Evolutionary conservation across 129 eudicot species (phyloP).

Genomic region (Heracleum sosnowskyi): DNA sequence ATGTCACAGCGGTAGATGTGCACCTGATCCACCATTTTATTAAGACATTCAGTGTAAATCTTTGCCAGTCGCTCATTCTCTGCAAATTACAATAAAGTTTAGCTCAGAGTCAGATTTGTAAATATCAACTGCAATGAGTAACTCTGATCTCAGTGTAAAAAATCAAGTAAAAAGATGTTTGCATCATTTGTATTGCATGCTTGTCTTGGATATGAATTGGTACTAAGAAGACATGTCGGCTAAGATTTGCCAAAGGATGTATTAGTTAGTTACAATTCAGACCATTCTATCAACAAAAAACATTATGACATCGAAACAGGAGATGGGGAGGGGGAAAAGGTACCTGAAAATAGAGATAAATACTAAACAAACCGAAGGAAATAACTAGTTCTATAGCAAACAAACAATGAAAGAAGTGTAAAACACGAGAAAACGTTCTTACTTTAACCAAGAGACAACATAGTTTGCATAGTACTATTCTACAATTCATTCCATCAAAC

Average conservation of each 20-base stretch:
- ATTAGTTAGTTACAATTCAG: neutral
- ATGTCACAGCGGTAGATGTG: neutral
- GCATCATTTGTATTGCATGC: neutral
- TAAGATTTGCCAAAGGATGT: neutral
- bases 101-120: neutral
- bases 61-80: constrained; percentile 52
- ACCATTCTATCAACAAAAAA: neutral
- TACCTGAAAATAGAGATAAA: neutral
- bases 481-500: neutral
- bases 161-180: neutral
- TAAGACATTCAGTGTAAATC: constrained; percentile 38
- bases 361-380: neutral
- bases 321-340: neutral
- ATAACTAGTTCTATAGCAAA: neutral
- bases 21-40: constrained; percentile 52
- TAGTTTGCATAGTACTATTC: neutral
- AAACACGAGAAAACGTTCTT: neutral
- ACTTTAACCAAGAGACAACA: neutral
- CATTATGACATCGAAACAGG: neutral
- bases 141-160: neutral
- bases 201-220: neutral
- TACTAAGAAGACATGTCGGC: neutral
- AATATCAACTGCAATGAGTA: neutral
- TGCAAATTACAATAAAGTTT: constrained; percentile 14
- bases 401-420: neutral